Conservation (phyloP, 208 protist species). For the Crithidia fasciculata region DNA sequence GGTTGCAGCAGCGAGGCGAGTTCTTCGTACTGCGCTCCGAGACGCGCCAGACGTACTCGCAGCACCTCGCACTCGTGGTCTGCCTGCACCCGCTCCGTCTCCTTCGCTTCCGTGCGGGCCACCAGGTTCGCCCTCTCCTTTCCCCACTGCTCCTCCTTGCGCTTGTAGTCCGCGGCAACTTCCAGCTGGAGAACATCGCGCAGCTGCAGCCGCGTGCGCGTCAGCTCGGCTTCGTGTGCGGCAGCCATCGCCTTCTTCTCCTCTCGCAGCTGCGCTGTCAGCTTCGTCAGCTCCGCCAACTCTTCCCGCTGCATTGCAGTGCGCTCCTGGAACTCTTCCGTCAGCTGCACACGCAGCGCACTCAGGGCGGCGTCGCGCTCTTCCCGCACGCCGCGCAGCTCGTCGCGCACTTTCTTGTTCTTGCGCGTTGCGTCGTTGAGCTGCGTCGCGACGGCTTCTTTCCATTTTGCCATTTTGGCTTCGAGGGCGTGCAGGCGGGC, state of each 20-base stretch:
- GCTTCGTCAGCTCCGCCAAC: slow-evolving; percentile 36
- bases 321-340: slow-evolving; percentile 76
- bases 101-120: slow-evolving; percentile 33
- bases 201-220: slow-evolving; percentile 22
- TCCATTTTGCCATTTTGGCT: slow-evolving; percentile 63
- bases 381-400: slow-evolving; percentile 38
- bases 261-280: slow-evolving; percentile 40
- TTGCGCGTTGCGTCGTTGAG: slow-evolving; percentile 69
- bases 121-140: slow-evolving; percentile 38
- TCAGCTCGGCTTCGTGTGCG: slow-evolving; percentile 51
- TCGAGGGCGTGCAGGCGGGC: slow-evolving; percentile 50
- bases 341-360: slow-evolving; percentile 57
- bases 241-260: slow-evolving; percentile 50
- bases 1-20: slow-evolving; percentile 30
- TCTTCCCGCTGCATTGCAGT: slow-evolving; percentile 66
- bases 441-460: slow-evolving; percentile 60
- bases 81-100: slow-evolving; percentile 34
- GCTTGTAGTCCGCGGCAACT: slow-evolving; percentile 22
- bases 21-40: slow-evolving; percentile 34
- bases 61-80: slow-evolving; percentile 32
- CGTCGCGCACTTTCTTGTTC: slow-evolving; percentile 76
- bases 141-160: slow-evolving; percentile 32
- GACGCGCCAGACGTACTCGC: slow-evolving; percentile 21
- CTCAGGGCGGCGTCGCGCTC: slow-evolving; percentile 42
- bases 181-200: slow-evolving; percentile 35